Percentiles rank a stretch among this genome's conserved stretches.
phyloP scores from a whole-genome alignment of 768 basidiomycete species.

The Pleurotus ostreatus region DNA sequence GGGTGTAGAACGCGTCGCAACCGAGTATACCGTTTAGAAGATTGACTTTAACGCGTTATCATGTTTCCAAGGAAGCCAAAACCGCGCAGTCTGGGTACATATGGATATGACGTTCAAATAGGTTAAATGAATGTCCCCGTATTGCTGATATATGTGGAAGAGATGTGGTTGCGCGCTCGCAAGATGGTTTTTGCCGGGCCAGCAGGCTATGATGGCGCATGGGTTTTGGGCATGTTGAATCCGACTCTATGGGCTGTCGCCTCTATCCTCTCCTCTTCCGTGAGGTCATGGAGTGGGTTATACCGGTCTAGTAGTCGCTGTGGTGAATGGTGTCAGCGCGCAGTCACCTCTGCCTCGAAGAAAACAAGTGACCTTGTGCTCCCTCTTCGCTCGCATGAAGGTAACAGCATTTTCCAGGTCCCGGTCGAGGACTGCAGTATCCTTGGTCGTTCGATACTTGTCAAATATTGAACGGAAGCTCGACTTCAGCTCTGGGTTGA shows the following conservation, averaged over 20 bases:
- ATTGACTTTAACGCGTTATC: too few species aligned
- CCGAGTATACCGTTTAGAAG: too few species aligned
- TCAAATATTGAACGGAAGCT: slow-evolving; percentile 56
- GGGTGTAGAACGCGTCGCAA: too few species aligned
- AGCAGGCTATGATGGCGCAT: too few species aligned
- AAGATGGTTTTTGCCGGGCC: too few species aligned
- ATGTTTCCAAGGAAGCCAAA: too few species aligned
- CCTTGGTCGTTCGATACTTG: slow-evolving; percentile 22
- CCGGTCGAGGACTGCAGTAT: slow-evolving; percentile 25
- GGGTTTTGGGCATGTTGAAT: slow-evolving; percentile 67
- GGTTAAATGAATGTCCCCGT: too few species aligned
- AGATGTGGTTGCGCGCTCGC: too few species aligned
- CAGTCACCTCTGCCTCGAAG: neutral
- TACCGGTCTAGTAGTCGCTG: slow-evolving; percentile 82
- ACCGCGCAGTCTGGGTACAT: too few species aligned
- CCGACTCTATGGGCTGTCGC: slow-evolving; percentile 88
- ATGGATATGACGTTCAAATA: too few species aligned
- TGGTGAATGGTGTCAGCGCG: neutral
- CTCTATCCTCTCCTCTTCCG: slow-evolving; percentile 73
- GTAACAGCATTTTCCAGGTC: slow-evolving; percentile 58
- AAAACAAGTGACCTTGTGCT: slow-evolving; percentile 59
- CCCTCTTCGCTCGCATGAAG: slow-evolving; percentile 70
- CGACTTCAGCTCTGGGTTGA: slow-evolving; percentile 38
- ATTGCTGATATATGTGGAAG: too few species aligned
- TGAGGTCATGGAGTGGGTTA: slow-evolving; percentile 80